Evolutionary conservation across 345 rosid genomes (phyloP).

Genomic region (Citrus trifoliata): DNA sequence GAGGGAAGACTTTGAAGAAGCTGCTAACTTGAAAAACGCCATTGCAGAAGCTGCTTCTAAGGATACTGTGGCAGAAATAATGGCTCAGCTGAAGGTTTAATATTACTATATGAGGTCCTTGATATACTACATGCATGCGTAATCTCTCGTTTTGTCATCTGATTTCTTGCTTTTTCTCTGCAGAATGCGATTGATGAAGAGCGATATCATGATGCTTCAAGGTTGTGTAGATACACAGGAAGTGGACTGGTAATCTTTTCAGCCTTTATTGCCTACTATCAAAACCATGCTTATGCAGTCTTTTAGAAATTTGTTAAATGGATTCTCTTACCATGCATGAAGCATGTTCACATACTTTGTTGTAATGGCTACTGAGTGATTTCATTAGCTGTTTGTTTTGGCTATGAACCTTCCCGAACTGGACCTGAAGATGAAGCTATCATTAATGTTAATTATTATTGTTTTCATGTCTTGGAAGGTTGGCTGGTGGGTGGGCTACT

Average conservation of each 20-base stretch:
- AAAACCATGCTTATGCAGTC: neutral
- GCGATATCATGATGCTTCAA: conserved; percentile 87
- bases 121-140: neutral
- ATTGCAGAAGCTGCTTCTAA: conserved; percentile 64
- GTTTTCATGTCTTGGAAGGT: conserved; percentile 47
- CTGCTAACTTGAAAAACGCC: conserved; percentile 70
- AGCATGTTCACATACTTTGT: neutral
- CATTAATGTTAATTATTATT: neutral
- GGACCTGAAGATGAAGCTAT: neutral
- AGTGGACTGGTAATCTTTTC: conserved; percentile 73
- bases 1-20: conserved; percentile 87
- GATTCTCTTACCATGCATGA: neutral
- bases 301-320: neutral
- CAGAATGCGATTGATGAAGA: conserved; percentile 80
- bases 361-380: neutral
- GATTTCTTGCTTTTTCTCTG: conserved; percentile 12
- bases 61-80: conserved; percentile 74
- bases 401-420: neutral
- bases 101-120: neutral
- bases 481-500: conserved; percentile 98
- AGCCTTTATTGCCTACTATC: neutral
- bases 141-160: conserved; percentile 12
- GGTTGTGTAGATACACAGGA: conserved; percentile 66
- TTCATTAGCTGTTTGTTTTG: neutral
- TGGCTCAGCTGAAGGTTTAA: conserved; percentile 74